These are phyloP conservation scores for Naematelia aurantialba DNA, from an alignment of 768 basidiomycete species.

Conservation along the genomic window DNA sequence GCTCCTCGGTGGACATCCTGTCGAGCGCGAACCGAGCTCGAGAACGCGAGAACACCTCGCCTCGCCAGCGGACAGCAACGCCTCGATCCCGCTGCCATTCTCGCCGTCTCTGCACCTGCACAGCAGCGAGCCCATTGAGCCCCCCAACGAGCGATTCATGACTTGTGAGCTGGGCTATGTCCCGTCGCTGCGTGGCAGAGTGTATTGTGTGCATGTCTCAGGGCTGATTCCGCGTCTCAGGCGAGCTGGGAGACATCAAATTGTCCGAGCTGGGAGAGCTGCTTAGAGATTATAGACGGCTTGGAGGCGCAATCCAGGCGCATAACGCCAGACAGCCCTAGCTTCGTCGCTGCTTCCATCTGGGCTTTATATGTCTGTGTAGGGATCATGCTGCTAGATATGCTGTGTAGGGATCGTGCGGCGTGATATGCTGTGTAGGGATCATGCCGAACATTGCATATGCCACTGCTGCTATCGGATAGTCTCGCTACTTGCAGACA, in stretches of 20 bases:
- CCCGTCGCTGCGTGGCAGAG: conserved; percentile 37
- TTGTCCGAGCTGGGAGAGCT: conserved; percentile 77
- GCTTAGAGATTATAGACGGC: conserved; percentile 71
- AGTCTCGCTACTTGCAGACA: conserved; percentile 10
- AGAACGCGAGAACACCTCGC: neutral
- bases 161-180: conserved; percentile 23
- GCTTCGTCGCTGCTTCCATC: too few species aligned
- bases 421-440: neutral
- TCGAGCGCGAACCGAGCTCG: neutral
- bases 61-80: neutral
- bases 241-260: conserved; percentile 69
- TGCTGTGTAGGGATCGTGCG: too few species aligned
- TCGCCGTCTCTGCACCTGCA: neutral
- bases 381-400: too few species aligned
- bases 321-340: neutral
- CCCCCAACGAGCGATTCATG: conserved; percentile 48
- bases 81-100: conserved; percentile 11
- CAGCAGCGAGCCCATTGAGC: conserved; percentile 40
- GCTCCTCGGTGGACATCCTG: neutral
- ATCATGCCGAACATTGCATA: neutral
- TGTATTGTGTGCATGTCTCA: conserved; percentile 64
- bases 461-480: neutral
- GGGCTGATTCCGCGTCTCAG: conserved; percentile 63
- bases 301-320: conserved; percentile 52
- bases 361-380: too few species aligned